Base-by-base conservation (phyloP, 345 rosid species). In the Hirschfeldia incana region DNA sequence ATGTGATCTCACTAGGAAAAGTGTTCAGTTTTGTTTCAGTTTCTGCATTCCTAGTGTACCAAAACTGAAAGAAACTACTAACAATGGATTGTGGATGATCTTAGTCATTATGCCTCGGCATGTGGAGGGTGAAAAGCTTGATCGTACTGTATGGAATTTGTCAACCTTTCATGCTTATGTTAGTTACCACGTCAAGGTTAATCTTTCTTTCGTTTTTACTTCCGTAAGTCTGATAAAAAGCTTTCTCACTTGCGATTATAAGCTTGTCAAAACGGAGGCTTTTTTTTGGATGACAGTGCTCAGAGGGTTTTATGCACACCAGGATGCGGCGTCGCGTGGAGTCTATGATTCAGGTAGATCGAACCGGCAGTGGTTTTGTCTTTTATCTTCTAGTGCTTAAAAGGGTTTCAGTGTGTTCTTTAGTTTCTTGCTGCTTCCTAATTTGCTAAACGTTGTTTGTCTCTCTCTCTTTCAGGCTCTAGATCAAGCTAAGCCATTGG, bases 241-340 rank as follows among this genome's bases (percentile, higher is more conserved):
- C 32, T 29, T 29, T 2, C 3, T 29, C 32, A 29, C 32, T 66
- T 66, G 44, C 4, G 0, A 29, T 21, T 77, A 7, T 57, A 29
- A 39, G 29, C 62, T 15, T 53, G 33, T 53, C 0, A 36, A 63
- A 71, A 3, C 2, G 0, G 44, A 62, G 6, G 0, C 15, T 61
- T 32, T 46, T 60, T 69, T 15, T 60, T 26, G 37, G 32, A 5
- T 66, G 33, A 39, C 73, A 93, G 99, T 89, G 92, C 84, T 89
- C 99, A 0, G 98, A 92, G 80, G 95, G 95, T 26, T 96, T 96
- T 85, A 93, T 96, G 97, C 99, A 96, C 74, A 93, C 95, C 10
- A 85, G 98, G 63, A 96, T 96, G 98, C 87, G 97, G 69, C 87
- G 97, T 15, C 97, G 93, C 11, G 98, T 96, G 30, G 97, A 96